Conservation (phyloP, 345 rosid species). For the Nasturtium officinale region DNA sequence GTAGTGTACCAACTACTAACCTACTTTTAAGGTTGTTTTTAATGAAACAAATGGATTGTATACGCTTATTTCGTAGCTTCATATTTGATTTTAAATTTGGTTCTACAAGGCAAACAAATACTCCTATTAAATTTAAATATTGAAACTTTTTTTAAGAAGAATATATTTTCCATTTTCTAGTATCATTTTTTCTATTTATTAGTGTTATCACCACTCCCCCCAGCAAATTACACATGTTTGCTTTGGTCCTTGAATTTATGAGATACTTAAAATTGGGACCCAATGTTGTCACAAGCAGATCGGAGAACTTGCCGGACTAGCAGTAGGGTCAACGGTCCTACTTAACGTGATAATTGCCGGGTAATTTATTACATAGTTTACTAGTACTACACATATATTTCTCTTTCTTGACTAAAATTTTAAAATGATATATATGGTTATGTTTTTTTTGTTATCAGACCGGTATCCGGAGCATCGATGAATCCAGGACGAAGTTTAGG, state of each 20-base stretch:
- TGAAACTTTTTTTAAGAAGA: no score
- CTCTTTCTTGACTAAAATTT: background rate
- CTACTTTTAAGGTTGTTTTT: slow-evolving; percentile 2
- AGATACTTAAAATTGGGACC: slow-evolving; percentile 6
- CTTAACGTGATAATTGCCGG: slow-evolving; percentile 89
- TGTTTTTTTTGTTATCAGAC: slow-evolving; percentile 39
- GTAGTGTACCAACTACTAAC: background rate
- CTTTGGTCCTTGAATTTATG: slow-evolving; percentile 11
- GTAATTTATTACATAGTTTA: slow-evolving; percentile 43
- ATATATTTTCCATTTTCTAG: background rate
- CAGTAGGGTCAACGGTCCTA: slow-evolving; percentile 81
- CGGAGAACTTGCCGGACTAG: slow-evolving; percentile 95
- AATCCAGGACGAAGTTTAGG: slow-evolving; percentile 91
- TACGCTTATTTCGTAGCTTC: background rate
- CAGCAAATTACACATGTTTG: background rate
- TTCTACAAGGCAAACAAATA: background rate
- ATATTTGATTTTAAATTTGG: background rate
- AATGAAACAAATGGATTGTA: slow-evolving; percentile 10
- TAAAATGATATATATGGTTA: background rate
- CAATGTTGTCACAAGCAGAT: slow-evolving; percentile 49
- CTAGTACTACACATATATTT: background rate
- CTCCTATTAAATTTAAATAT: background rate
- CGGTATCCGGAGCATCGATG: slow-evolving; percentile 88
- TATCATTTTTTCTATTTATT: background rate
- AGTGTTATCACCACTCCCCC: background rate